phyloP scores from a whole-genome alignment of 2,329 filamentous ascomycete genomes.

The Sporothrix dimorphospora region DNA sequence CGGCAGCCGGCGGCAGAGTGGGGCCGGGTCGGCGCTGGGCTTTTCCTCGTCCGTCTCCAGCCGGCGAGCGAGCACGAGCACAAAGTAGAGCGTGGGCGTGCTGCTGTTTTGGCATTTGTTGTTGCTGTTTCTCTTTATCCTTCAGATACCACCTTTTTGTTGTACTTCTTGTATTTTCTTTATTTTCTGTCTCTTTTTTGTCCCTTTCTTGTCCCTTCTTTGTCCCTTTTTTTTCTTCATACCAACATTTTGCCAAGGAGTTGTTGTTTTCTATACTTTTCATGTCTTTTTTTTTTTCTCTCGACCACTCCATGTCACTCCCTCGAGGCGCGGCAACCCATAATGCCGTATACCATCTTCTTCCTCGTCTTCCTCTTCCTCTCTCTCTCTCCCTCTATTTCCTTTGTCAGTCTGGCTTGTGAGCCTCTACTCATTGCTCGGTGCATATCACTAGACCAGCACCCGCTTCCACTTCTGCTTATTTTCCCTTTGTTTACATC shows the following conservation, averaged over 20 bases:
- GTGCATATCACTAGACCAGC: not conserved
- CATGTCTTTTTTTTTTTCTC: not conserved
- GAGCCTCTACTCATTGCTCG: not conserved
- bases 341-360: conserved; percentile 19
- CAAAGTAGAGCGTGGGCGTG: conserved; percentile 35
- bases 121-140: not conserved
- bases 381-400: not conserved
- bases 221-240: conserved; percentile 18
- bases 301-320: not conserved
- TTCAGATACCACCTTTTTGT: not conserved
- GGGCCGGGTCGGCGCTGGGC: conserved; percentile 30
- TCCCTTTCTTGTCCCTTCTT: conserved; percentile 14
- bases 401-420: not conserved
- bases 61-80: conserved; percentile 42
- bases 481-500: conserved; percentile 1
- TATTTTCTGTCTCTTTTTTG: conserved; percentile 21
- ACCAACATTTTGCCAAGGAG: conserved; percentile 28
- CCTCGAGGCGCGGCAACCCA: not conserved
- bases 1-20: conserved; percentile 45
- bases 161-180: conserved; percentile 1
- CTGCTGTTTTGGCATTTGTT: not conserved
- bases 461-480: not conserved
- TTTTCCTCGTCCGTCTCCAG: conserved; percentile 22
- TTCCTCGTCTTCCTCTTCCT: not conserved
- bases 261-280: not conserved